Base-by-base conservation (phyloP, 2,329 filamentous ascomycete species). In the Cryphonectria parasitica region DNA sequence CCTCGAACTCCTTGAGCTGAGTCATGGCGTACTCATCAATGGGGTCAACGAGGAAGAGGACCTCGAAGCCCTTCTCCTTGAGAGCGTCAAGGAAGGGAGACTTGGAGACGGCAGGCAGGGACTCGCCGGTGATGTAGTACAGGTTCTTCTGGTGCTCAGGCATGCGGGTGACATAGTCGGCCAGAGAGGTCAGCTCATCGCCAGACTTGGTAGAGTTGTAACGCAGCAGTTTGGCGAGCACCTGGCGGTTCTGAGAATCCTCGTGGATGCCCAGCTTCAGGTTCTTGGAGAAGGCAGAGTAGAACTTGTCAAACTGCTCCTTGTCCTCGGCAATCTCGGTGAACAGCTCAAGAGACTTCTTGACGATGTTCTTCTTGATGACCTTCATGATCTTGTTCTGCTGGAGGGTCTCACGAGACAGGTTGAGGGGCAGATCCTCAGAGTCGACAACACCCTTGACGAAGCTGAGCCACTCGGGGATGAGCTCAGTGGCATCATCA, bases 351-450 rank as follows among this genome's bases (percentile, higher is more conserved):
- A 99, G 94, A 76, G 94, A 93, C 93, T 99, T 99, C 95, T 98
- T 99, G 89, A 99, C 95, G 76, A 99, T 97, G 92, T 99, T 99
- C 94, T 99, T 99, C 91, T 97, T 97, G 90, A 98, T 98, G 84
- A 98, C 96, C 92, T 98, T 98, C 96, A 98, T 98, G 89, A 99
- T 99, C 94, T 98, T 98, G 93, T 98, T 99, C 90, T 98, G 96
- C 88, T 99, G 96, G 66, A 99, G 94, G 71, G 95, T 98, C 91
- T 99, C 96, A 92, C 96, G 96, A 81, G 96, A 98, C 87, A 99
- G 86, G 91, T 99, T 99, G 84, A 99, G 92, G 78, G 96, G 96
- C 74, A 99, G 92, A 84, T 99, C 96, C 90, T 99, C 96, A 80
- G 96, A 99, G 87, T 99, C 96, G 83, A 99, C 96, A 79, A 99